A percentile compares a stretch with the other conserved stretches of the same genome.
Conservation (phyloP, 176 grass and related monocot species). For the Melocanna baccifera region DNA sequence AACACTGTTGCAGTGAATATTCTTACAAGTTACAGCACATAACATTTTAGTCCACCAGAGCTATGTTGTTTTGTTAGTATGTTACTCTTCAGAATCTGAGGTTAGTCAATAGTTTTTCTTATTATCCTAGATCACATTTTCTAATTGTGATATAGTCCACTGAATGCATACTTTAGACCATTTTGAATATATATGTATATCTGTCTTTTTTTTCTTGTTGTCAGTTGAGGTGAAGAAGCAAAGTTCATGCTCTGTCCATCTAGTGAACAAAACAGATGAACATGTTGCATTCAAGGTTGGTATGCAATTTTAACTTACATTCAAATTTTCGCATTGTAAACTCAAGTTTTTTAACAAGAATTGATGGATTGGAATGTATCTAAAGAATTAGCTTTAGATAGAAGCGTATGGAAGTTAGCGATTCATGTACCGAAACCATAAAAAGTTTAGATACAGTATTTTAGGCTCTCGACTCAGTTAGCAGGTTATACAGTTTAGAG, state of each 20-base stretch:
- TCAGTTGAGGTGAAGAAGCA: slow-evolving; percentile 88
- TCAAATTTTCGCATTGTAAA: background rate
- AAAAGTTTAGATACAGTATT: no score
- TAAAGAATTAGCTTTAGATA: no score
- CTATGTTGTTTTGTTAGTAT: slow-evolving; percentile 2
- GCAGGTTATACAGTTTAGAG: no score
- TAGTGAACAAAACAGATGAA: slow-evolving; percentile 65
- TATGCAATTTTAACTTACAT: slow-evolving; percentile 23
- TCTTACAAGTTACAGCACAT: background rate
- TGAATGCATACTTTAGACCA: slow-evolving; percentile 1
- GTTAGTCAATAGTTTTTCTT: background rate
- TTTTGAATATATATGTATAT: slow-evolving; percentile 18
- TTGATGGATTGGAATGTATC: no score
- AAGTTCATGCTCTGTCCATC: slow-evolving; percentile 63
- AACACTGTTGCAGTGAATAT: background rate
- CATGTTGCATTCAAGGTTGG: slow-evolving; percentile 90
- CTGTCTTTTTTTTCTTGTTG: slow-evolving; percentile 5
- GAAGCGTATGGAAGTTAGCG: no score
- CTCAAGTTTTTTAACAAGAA: slow-evolving; percentile 7
- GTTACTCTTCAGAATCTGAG: background rate
- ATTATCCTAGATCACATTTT: slow-evolving; percentile 14
- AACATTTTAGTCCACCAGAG: background rate
- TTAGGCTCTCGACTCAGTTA: no score
- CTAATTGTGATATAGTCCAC: background rate
- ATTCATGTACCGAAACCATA: no score